Base-by-base conservation (phyloP, 2,329 filamentous ascomycete species). In the Emergomyces pasteurianus region DNA sequence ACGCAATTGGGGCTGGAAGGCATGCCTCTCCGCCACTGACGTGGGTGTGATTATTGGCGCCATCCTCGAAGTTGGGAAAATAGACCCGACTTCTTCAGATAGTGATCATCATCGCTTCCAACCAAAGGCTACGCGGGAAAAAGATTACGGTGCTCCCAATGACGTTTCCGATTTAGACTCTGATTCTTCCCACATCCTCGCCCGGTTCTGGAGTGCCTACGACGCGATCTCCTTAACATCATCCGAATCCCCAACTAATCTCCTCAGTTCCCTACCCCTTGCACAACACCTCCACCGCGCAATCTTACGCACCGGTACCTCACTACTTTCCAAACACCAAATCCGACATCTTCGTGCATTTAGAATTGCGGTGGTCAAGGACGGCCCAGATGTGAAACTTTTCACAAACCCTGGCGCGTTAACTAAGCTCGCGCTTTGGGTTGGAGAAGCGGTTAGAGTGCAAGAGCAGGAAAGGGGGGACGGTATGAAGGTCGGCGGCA, bases 1-100 rank as follows among this genome's bases (percentile, higher is more conserved):
- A 21, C 84, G 92, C 62, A 95, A 90, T 71, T 99, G 94, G 94
- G 94, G 94, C 12, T 99, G 92, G 92, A 88, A 92, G 71, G 92
- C 92, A 0, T 96, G 92, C 57, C 80, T 97, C 31, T 95, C 89
- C 63, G 94, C 94, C 6, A 89, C 92, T 56, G 94, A 99, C 71
- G 90, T 96, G 0, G 90, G 90, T n/a, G 89, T 96, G 18, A 86
- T 97, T 36, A 83, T 97, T 23, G 91, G 91, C 58, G 91, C 92
- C 18, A 87, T 99, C 55, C 83, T 99, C 1, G 94, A 99, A 76
- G 91, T 97, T 34, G 92, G 94, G 12, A 72, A 72, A 3, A 70
- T 73, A 16, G 70, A 74, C 55, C 66, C 69, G 8, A 67, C 69
- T 14, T 65, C 67, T 54, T 66, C 21, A 69, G 69, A 62, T 69